A percentile compares a stretch with the other conserved stretches of the same genome.
These are phyloP conservation scores for Nicotiana tabacum DNA, from an alignment of 257 asterid species.

Conservation along the genomic window DNA sequence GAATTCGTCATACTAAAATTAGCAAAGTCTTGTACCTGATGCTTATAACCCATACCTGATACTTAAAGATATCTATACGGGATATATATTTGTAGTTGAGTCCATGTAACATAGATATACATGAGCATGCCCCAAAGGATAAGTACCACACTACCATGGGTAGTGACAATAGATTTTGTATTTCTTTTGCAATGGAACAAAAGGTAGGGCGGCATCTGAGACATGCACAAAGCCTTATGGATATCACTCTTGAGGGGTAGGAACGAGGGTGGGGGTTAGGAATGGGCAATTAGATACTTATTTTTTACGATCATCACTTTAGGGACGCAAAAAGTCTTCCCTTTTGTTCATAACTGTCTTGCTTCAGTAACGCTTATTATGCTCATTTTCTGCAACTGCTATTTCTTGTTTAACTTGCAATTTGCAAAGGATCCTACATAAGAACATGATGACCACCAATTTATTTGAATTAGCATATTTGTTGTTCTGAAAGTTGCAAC, in stretches of 20 bases:
- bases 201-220: neutral
- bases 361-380: neutral
- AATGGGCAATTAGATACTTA: neutral
- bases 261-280: neutral
- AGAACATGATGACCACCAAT: neutral
- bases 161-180: neutral
- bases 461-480: slow-evolving; percentile 2
- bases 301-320: neutral
- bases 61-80: neutral
- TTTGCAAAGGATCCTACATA: neutral
- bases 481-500: neutral
- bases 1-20: neutral
- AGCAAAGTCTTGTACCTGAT: slow-evolving; percentile 2
- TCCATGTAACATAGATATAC: neutral
- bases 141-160: neutral
- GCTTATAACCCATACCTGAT: neutral
- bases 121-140: neutral
- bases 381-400: neutral
- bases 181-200: neutral
- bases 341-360: neutral
- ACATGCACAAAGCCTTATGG: neutral
- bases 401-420: neutral
- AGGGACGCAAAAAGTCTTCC: neutral
- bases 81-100: neutral
- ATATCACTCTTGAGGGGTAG: neutral